Conservation (phyloP, 305 asterid species). For the Fraxinus baroniana region DNA sequence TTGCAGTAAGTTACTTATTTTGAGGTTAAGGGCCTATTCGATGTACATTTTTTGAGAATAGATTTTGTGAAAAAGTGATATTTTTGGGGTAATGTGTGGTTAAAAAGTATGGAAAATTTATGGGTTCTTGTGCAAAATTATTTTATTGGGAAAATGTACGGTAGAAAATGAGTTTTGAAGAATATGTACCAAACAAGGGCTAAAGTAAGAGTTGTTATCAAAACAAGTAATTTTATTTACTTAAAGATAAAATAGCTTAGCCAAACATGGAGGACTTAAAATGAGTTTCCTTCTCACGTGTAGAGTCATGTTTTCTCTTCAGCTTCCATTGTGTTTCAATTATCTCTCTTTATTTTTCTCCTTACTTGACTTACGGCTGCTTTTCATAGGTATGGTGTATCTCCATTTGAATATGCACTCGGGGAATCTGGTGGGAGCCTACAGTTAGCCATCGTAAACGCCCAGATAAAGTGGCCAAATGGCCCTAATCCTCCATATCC, state of each 20-base stretch:
- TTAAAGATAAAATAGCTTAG: background rate
- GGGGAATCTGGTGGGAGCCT: slow-evolving; percentile 96
- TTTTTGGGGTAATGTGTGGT: no score
- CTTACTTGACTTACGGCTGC: slow-evolving; percentile 6
- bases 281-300: no score
- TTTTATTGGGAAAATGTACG: no score
- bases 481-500: slow-evolving; percentile 88
- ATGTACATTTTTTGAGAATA: no score
- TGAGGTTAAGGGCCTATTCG: background rate
- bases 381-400: slow-evolving; percentile 78
- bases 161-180: no score
- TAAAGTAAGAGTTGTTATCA: background rate
- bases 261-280: no score
- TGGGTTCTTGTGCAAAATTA: no score
- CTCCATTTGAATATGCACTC: slow-evolving; percentile 92
- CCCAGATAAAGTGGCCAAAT: slow-evolving; percentile 89
- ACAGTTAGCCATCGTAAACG: slow-evolving; percentile 87
- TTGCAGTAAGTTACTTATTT: background rate
- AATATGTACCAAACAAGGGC: no score
- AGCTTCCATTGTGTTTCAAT: background rate
- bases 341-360: background rate
- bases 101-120: no score
- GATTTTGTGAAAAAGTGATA: no score
- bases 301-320: background rate
- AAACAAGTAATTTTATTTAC: background rate